Evolutionary conservation across 352 stramenopile genomes (phyloP), one percentile per base, ranked within the genome.

Genomic region (Globisporangium okanoganense): DNA sequence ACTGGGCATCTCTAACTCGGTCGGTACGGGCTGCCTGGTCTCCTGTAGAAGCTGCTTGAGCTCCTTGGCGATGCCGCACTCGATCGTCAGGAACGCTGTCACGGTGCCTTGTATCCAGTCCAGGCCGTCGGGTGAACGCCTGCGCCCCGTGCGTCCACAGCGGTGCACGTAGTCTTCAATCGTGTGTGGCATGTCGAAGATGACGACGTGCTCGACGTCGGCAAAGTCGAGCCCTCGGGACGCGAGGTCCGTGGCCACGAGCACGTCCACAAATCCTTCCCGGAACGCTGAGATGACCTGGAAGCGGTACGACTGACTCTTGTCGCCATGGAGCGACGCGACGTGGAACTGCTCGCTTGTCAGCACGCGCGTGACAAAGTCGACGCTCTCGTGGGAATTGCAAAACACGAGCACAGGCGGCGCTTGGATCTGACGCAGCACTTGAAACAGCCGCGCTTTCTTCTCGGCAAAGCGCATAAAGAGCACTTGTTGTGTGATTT

Each of bases 351-450:
- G 90, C 62, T 99, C 97, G 64, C 92, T 97, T 13, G 91, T 71
- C 12, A 99, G 78, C 67, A 99, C 72, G 5, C 85, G 77, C 71
- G 92, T 96, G 12, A 99, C 78, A 22, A 90, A 88, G 45, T 97
- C 90, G 2, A 97, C 97, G 65, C 90, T 90, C 56, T 97, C 90
- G 61, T 98, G 96, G n/a, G 79, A 96, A 59, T 99, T 97, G 47
- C 98, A 87, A 70, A 99, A 99, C 25, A 99, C 82, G 35, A 99
- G 77, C 14, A 98, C 91, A 6, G 96, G 97, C 7, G 96, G 96
- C 2, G 79, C 67, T 13, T 98, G 70, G 13, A 88, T 95, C n/a
- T 71, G 2, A 25, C 62, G 92, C 65, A 77, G 89, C 20, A 78
- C 76, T 1, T 70, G 50, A n/a, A 91, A 59, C 20, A 89, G 62